Base-by-base conservation (phyloP, 306 rosid genomes). In the Begonia fuchsioides region DNA sequence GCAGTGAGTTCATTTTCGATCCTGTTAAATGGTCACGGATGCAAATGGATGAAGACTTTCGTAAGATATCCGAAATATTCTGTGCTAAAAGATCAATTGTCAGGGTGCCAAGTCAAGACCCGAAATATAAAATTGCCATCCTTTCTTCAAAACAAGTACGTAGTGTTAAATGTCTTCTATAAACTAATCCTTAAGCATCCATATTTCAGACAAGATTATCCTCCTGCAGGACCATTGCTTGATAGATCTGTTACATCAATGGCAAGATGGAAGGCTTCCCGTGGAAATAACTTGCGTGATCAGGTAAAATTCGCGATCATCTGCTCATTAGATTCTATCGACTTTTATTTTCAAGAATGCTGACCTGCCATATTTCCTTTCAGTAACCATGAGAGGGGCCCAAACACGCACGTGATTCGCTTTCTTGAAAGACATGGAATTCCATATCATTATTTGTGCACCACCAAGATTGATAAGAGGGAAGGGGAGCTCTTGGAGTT, bases 241-340 rank as follows among this genome's bases (percentile, higher is more conserved):
- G 55, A 80, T 90, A 56, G 98, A 90, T 70, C 65, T 85, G 59
- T 68, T 90, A 46, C 92, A 85, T 55, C 85, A 76, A 32, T 85
- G 94, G 94, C 98, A 90, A 64, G 95, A 86, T 19, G 85, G 95
- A 56, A 85, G 76, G 50, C 77, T 81, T 48, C 98, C 94, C 0
- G 87, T 90, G 56, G 95, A 85, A 52, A 82, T 90, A 68, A 68
- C 68, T 47, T 79, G 94, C 65, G 92, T 90, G 54, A 72, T 90
- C 49, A 81, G 98, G 98, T 85, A 47, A 72, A 58, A 17, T 48
- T 61, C 71, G 62, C n/a, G 53, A 47, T 50, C 35, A 9, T 47
- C 14, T 39, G 60, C 38, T 12, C 46, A 6, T 32, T 40, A 49
- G n/a, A 9, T 15, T 32, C 46, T 67, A 38, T n/a, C 54, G 56